These are phyloP conservation scores for Emmonsia crescens DNA, from an alignment of 2,329 filamentous ascomycete species.

Conservation along the genomic window DNA sequence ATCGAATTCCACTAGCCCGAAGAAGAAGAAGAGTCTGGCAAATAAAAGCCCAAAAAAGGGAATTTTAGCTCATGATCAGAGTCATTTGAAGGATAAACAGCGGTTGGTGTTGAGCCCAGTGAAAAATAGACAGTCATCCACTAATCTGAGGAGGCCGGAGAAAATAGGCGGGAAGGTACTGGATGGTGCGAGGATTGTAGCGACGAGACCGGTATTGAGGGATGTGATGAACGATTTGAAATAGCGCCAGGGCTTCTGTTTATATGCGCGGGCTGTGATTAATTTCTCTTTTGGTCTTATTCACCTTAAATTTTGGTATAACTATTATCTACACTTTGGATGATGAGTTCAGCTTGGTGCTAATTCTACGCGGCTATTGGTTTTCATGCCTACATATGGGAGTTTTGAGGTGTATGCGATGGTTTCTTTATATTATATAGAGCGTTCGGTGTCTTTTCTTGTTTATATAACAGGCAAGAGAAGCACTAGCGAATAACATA, in stretches of 20 bases:
- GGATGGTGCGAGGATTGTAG: conserved; percentile 45
- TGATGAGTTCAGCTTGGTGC: not conserved
- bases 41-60: conserved; percentile 6
- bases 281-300: conserved; percentile 5
- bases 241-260: conserved; percentile 17
- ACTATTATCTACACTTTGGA: not conserved
- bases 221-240: conserved; percentile 63
- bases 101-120: conserved; percentile 24
- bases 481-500: too few relatives aligned
- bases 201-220: conserved; percentile 56
- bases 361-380: not conserved
- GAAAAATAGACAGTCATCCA: conserved; percentile 19
- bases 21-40: conserved; percentile 16
- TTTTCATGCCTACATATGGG: not conserved
- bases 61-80: conserved; percentile 11
- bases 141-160: conserved; percentile 39
- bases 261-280: conserved; percentile 1
- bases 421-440: not conserved
- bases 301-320: conserved; percentile 1
- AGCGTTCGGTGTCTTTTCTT: too few relatives aligned
- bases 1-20: conserved; percentile 20
- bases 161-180: conserved; percentile 49
- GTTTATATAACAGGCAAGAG: too few relatives aligned
- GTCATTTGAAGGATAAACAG: conserved; percentile 12
- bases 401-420: too few relatives aligned